Conservation (phyloP, 331 rosid genomes). For the Cydonia oblonga region DNA sequence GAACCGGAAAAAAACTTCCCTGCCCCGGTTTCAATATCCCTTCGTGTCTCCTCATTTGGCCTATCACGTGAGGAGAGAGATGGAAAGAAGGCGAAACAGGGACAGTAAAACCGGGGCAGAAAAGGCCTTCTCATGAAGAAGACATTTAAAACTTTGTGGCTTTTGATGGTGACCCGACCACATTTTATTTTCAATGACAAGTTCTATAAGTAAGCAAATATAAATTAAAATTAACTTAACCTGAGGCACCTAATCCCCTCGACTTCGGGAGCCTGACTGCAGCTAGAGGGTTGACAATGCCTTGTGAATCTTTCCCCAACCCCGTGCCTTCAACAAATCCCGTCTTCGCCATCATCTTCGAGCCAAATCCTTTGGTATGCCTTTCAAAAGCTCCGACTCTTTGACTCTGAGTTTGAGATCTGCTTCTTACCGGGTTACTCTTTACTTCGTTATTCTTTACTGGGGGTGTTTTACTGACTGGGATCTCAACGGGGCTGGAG, state of each 20-base stretch:
- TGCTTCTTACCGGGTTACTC: background rate
- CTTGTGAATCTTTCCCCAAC: constrained; percentile 60
- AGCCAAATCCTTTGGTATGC: constrained; percentile 76
- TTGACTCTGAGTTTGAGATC: constrained; percentile 5
- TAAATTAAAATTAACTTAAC: constrained; percentile 14
- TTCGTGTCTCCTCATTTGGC: background rate
- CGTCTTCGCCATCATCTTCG: constrained; percentile 85
- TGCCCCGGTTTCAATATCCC: background rate
- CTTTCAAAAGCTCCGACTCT: constrained; percentile 56
- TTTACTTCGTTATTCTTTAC: background rate
- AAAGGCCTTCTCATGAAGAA: no score
- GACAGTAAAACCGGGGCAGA: no score
- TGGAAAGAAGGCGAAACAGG: no score
- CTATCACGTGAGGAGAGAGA: no score
- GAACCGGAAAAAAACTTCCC: background rate
- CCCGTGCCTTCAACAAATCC: constrained; percentile 75
- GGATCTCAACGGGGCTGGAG: constrained; percentile 22
- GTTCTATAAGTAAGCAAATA: background rate
- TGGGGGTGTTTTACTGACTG: constrained; percentile 6
- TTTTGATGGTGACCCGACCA: no score
- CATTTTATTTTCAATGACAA: no score
- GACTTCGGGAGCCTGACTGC: constrained; percentile 58
- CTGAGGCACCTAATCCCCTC: constrained; percentile 62
- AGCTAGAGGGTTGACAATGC: constrained; percentile 49
- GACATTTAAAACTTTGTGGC: no score